These are phyloP conservation scores for Sporothrix sp. DNA, from an alignment of 2,329 filamentous ascomycete species.

Conservation along the genomic window DNA sequence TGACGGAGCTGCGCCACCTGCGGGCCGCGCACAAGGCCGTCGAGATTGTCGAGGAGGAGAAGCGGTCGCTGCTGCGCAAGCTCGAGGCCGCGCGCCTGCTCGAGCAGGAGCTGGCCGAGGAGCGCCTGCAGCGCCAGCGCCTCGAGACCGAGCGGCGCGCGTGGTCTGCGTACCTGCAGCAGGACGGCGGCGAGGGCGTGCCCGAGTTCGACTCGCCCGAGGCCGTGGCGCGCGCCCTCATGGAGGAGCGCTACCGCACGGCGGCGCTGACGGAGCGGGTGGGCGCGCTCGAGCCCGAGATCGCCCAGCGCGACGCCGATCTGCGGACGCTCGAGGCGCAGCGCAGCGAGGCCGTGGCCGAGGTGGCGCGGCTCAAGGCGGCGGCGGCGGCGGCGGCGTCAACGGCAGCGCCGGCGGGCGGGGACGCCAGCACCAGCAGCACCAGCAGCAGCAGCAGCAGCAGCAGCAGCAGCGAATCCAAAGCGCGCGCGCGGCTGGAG, in stretches of 20 bases:
- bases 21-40: slow-evolving; percentile 78
- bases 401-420: background rate
- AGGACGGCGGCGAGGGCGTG: slow-evolving; percentile 52
- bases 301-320: slow-evolving; percentile 64
- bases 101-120: slow-evolving; percentile 67
- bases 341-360: slow-evolving; percentile 50
- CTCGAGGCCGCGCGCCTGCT: slow-evolving; percentile 65
- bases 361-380: slow-evolving; percentile 61
- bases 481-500: slow-evolving; percentile 66
- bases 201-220: slow-evolving; percentile 78
- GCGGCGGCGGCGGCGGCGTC: slow-evolving; percentile 22
- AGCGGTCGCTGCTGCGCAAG: slow-evolving; percentile 68
- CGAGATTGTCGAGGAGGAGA: slow-evolving; percentile 91
- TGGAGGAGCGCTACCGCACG: slow-evolving; percentile 71
- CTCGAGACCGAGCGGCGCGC: slow-evolving; percentile 79
- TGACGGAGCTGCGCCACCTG: slow-evolving; percentile 68
- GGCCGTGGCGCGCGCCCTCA: slow-evolving; percentile 71
- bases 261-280: slow-evolving; percentile 72
- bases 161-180: slow-evolving; percentile 79
- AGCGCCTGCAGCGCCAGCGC: slow-evolving; percentile 71
- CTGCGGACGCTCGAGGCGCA: slow-evolving; percentile 65
- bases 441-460: slow-evolving; percentile 14
- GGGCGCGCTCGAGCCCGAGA: slow-evolving; percentile 68
- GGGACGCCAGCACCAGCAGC: slow-evolving; percentile 15
- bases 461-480: slow-evolving; percentile 38